These are phyloP conservation scores for Ceratocystiopsis brevicomis DNA, from an alignment of 2,329 filamentous ascomycete species.

Conservation along the genomic window DNA sequence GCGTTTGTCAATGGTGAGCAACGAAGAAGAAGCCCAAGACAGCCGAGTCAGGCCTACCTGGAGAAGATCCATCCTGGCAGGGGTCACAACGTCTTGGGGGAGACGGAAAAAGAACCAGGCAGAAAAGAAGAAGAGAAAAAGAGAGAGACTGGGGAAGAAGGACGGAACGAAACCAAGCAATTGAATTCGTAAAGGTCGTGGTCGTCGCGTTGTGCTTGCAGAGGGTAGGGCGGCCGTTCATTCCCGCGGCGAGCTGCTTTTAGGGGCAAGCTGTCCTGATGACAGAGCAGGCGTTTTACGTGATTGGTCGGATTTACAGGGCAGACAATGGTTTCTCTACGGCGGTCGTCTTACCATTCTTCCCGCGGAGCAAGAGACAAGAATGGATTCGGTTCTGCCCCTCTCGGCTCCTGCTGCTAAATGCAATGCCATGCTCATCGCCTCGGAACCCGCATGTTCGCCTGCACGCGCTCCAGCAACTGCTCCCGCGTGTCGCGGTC, in stretches of 20 bases:
- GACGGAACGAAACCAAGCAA: background rate
- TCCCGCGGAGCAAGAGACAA: background rate
- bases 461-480: conserved; percentile 25
- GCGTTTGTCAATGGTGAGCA: too few species aligned
- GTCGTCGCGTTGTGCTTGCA: too few species aligned
- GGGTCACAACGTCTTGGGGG: background rate
- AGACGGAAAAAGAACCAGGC: background rate
- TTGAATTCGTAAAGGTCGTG: too few species aligned
- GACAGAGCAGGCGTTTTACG: too few species aligned
- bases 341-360: background rate
- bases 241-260: too few species aligned
- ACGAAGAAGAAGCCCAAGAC: background rate
- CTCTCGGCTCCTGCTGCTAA: background rate
- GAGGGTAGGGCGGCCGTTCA: too few species aligned
- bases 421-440: conserved; percentile 8
- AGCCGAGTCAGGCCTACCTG: background rate
- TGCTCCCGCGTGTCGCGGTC: conserved; percentile 24
- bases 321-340: background rate
- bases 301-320: too few species aligned
- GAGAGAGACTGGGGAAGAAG: background rate
- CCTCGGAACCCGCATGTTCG: conserved; percentile 25
- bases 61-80: too few species aligned
- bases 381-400: too few species aligned
- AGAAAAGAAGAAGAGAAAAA: background rate
- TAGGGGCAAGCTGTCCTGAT: too few species aligned